Conservation (phyloP, 768 basidiomycete genomes). For the Trametes gibbosa region DNA sequence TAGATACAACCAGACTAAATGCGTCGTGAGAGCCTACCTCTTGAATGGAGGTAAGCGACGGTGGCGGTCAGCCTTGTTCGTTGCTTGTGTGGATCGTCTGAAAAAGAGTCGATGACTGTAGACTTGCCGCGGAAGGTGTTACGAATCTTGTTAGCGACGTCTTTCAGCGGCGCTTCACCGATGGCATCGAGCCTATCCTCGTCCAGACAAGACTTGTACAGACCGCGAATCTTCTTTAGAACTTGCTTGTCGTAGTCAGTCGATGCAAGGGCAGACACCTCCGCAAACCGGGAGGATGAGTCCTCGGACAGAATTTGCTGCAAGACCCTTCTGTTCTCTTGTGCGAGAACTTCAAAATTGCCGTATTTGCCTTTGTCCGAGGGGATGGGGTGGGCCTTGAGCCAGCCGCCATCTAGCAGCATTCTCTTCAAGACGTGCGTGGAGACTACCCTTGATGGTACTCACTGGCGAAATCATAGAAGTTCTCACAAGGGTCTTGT, state of each 20-base stretch:
- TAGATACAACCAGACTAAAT: background rate
- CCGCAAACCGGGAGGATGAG: constrained; percentile 34
- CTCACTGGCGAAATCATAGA: constrained; percentile 90
- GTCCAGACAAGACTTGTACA: constrained; percentile 82
- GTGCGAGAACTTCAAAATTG: constrained; percentile 66
- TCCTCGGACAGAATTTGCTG: constrained; percentile 61
- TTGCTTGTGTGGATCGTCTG: constrained; percentile 27
- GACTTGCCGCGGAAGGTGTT: constrained; percentile 56
- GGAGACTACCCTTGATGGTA: constrained; percentile 19
- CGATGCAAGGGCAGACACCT: constrained; percentile 12
- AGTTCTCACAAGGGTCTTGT: constrained; percentile 93
- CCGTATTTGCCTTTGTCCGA: constrained; percentile 76
- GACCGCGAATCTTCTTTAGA: constrained; percentile 60
- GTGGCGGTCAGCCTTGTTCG: constrained; percentile 73
- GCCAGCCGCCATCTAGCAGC: constrained; percentile 81
- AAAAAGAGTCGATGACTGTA: constrained; percentile 33
- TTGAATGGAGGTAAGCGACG: constrained; percentile 82
- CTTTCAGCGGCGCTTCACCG: constrained; percentile 68
- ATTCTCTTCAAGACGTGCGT: no score
- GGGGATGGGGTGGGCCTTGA: constrained; percentile 77
- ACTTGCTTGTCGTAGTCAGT: constrained; percentile 50
- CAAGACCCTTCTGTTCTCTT: constrained; percentile 77
- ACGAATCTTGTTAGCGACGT: constrained; percentile 60
- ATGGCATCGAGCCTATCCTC: constrained; percentile 72
- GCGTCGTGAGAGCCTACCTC: constrained; percentile 47